Conservation (phyloP, 2,329 filamentous ascomycete species). For the Alternaria infectoria region DNA sequence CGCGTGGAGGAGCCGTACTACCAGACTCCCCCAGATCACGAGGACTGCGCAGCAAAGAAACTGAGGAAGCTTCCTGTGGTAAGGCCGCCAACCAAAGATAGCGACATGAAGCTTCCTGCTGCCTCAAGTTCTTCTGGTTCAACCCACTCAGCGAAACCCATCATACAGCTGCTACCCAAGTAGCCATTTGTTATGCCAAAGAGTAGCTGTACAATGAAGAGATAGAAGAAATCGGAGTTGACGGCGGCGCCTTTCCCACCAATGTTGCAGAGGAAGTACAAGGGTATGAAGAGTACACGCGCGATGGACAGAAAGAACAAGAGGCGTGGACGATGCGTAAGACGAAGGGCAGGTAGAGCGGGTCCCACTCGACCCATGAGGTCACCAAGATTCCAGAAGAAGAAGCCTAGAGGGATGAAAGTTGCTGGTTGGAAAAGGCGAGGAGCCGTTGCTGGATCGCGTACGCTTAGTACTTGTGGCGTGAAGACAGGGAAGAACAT, state of each 20-base stretch:
- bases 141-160: conserved; percentile 83
- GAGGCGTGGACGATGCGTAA: conserved; percentile 67
- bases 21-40: neutral
- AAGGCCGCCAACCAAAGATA: conserved; percentile 85
- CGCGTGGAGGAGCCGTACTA: neutral
- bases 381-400: conserved; percentile 94
- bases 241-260: conserved; percentile 71
- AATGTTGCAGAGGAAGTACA: conserved; percentile 92
- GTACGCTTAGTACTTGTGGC: conserved; percentile 53
- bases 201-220: conserved; percentile 78
- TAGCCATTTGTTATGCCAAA: conserved; percentile 90
- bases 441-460: conserved; percentile 53
- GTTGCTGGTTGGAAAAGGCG: conserved; percentile 72
- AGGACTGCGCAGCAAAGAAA: conserved; percentile 67
- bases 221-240: conserved; percentile 84
- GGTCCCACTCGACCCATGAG: conserved; percentile 76
- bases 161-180: conserved; percentile 88
- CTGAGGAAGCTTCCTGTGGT: conserved; percentile 87
- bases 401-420: conserved; percentile 89
- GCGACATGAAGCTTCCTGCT: conserved; percentile 90
- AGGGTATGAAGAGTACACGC: conserved; percentile 74
- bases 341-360: conserved; percentile 59
- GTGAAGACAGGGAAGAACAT: conserved; percentile 98
- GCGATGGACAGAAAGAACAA: conserved; percentile 72
- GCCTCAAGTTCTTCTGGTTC: conserved; percentile 83